Evolutionary conservation across 352 stramenopile genomes (phyloP).

Genomic region (Globisporangium ultimum): DNA sequence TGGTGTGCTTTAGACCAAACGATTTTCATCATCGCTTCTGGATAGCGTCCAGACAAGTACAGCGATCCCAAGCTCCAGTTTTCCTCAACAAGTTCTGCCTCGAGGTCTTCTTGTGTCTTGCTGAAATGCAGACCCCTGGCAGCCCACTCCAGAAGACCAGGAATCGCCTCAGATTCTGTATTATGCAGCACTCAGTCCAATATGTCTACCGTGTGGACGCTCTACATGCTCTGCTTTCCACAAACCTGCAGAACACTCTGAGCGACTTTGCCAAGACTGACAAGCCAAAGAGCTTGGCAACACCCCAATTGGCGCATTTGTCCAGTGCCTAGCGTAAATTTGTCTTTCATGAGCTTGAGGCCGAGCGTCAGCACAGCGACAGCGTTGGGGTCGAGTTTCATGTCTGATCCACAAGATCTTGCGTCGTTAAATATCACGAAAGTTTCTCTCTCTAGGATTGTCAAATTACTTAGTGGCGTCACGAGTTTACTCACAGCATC

Average conservation of each 20-base stretch:
- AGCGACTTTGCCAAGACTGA: conserved; percentile 63
- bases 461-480: conserved; percentile 48
- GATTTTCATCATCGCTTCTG: conserved; percentile 33
- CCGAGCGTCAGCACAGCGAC: conserved; percentile 82
- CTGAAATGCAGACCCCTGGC: conserved; percentile 70
- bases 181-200: conserved; percentile 89
- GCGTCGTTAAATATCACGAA: conserved; percentile 93
- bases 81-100: conserved; percentile 34
- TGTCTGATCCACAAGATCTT: conserved; percentile 81
- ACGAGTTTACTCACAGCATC: conserved; percentile 48
- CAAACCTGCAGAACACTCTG: conserved; percentile 32
- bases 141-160: conserved; percentile 76
- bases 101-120: conserved; percentile 18
- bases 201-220: conserved; percentile 36
- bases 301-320: conserved; percentile 78
- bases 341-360: conserved; percentile 88
- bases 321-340: conserved; percentile 90
- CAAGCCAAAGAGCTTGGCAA: conserved; percentile 65
- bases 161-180: conserved; percentile 56
- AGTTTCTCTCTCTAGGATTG: conserved; percentile 71
- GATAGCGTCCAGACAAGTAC: conserved; percentile 25
- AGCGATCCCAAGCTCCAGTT: conserved; percentile 43
- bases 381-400: conserved; percentile 77
- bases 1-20: conserved; percentile 17
- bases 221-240: background rate